Evolutionary conservation across 768 basidiomycete species (phyloP).

Genomic region (Tricholoma sp.): DNA sequence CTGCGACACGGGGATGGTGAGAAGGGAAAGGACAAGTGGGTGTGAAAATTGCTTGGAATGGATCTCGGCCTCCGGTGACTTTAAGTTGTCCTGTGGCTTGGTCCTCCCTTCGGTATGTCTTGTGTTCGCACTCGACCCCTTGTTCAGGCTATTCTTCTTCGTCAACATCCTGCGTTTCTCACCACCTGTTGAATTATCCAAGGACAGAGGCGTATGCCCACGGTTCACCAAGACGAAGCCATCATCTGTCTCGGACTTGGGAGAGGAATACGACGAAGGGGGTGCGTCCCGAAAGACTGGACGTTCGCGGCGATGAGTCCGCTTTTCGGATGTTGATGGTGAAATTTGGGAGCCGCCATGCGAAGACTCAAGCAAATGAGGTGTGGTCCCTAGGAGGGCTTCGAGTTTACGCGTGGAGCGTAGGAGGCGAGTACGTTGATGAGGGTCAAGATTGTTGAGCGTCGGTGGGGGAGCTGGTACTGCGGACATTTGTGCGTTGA

Average conservation of each 20-base stretch:
- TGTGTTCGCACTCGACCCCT: neutral
- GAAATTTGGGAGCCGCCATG: neutral
- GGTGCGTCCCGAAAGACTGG: conserved; percentile 16
- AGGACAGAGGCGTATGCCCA: conserved; percentile 4
- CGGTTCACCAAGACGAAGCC: neutral
- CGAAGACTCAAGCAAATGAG: conserved; percentile 26
- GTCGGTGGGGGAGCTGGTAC: conserved; percentile 38
- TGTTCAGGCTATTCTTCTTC: neutral
- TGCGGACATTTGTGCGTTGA: neutral
- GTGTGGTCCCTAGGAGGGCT: conserved; percentile 45
- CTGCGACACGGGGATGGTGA: neutral
- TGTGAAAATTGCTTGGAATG: neutral
- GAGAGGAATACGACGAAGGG: conserved; percentile 13
- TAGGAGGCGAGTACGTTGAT: conserved; percentile 49
- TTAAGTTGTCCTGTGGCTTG: neutral
- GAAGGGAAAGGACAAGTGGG: neutral
- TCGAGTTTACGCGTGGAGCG: conserved; percentile 55
- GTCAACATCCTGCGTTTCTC: neutral
- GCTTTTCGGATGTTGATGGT: neutral
- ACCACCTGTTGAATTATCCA: neutral
- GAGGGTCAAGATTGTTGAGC: conserved; percentile 38
- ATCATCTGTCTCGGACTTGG: conserved; percentile 2
- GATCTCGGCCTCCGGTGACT: neutral
- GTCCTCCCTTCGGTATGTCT: neutral
- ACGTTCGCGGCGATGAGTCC: conserved; percentile 14